phyloP scores from a whole-genome alignment of 1,284 basidiomycete genomes.

The Peniophora sp. region DNA sequence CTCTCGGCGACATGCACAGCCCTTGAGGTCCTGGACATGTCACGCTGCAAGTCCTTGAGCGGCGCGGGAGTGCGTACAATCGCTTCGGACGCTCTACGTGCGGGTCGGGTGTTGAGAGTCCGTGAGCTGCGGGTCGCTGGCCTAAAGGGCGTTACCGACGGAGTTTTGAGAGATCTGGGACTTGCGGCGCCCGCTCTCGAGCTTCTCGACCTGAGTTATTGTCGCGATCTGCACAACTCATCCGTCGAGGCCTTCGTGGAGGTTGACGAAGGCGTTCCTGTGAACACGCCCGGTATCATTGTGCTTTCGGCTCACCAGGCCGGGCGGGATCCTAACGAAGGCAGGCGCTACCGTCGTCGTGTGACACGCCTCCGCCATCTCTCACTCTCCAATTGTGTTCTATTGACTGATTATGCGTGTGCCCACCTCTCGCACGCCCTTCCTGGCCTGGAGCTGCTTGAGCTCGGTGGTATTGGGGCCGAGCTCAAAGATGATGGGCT shows the following conservation, averaged over 20 bases:
- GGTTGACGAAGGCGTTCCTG: constrained; percentile 24
- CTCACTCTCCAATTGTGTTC: constrained; percentile 64
- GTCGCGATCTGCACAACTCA: constrained; percentile 63
- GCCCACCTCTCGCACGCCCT: constrained; percentile 65
- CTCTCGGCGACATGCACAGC: constrained; percentile 48
- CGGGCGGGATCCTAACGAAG: constrained; percentile 50
- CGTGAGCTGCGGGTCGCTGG: constrained; percentile 61
- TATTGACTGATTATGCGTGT: constrained; percentile 70
- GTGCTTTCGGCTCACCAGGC: constrained; percentile 54
- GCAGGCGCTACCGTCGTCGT: constrained; percentile 46
- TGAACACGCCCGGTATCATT: constrained; percentile 30
- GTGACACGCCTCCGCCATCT: constrained; percentile 73
- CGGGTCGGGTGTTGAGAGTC: constrained; percentile 38
- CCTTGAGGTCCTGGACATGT: constrained; percentile 63
- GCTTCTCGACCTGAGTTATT: constrained; percentile 76
- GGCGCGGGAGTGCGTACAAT: constrained; percentile 50
- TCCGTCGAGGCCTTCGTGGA: constrained; percentile 67
- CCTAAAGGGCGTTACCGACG: constrained; percentile 50
- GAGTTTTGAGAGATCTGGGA: constrained; percentile 53
- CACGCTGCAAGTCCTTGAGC: constrained; percentile 64
- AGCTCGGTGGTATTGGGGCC: constrained; percentile 72
- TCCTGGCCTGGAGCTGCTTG: constrained; percentile 73
- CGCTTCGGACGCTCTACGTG: constrained; percentile 31
- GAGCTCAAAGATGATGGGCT: constrained; percentile 66
- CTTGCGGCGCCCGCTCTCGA: constrained; percentile 65